Percentiles rank a stretch among this genome's conserved stretches.
Evolutionary conservation across 179 eudicot genomes (phyloP).

Genomic region (Gypsophila paniculata): DNA sequence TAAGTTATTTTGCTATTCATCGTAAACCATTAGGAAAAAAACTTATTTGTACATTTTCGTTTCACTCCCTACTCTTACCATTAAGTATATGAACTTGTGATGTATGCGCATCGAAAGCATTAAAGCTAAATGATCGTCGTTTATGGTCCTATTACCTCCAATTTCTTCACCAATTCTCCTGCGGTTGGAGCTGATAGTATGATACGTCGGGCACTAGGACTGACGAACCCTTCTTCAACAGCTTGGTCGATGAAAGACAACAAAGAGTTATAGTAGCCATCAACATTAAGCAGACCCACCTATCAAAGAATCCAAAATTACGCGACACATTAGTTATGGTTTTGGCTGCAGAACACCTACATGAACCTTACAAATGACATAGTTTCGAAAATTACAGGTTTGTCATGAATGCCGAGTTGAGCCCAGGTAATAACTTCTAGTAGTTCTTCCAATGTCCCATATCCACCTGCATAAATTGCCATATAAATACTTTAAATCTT

Average conservation of each 20-base stretch:
- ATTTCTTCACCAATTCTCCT: slow-evolving; percentile 58
- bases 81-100: too few species aligned
- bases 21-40: too few species aligned
- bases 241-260: slow-evolving; percentile 83
- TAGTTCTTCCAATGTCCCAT: slow-evolving; percentile 83
- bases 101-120: too few species aligned
- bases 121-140: too few species aligned
- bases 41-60: too few species aligned
- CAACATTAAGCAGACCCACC: slow-evolving; percentile 88
- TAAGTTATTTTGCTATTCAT: too few species aligned
- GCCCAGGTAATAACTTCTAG: slow-evolving; percentile 93
- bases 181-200: slow-evolving; percentile 81
- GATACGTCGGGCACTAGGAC: slow-evolving; percentile 73
- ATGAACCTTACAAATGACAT: neutral
- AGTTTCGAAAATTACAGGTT: slow-evolving; percentile 46
- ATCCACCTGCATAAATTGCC: slow-evolving; percentile 56
- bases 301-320: slow-evolving; percentile 20
- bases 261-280: slow-evolving; percentile 74
- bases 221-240: slow-evolving; percentile 84
- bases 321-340: neutral
- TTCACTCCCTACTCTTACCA: too few species aligned
- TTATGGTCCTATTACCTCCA: slow-evolving; percentile 47
- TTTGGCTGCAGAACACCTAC: neutral
- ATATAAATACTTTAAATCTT: neutral
- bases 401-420: slow-evolving; percentile 87